These are phyloP conservation scores for Perkinsus marinus DNA, from an alignment of 169 alveolate genomes.

Conservation along the genomic window DNA sequence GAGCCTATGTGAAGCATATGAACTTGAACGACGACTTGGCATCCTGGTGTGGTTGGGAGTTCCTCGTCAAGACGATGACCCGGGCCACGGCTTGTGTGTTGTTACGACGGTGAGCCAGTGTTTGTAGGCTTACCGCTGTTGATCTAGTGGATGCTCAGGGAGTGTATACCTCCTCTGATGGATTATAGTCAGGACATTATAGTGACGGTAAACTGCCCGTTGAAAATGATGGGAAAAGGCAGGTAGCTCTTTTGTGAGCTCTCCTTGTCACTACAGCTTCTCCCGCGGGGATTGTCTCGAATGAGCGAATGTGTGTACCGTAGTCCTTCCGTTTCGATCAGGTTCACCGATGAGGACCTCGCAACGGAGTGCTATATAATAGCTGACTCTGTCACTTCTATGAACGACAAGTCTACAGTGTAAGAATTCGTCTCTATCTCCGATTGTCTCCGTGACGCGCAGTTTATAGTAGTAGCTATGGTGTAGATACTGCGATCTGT, in stretches of 20 bases:
- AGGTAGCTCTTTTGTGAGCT: neutral
- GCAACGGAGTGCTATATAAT: neutral
- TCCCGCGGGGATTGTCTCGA: too few species aligned
- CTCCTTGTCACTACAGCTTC: too few species aligned
- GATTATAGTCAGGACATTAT: conserved; percentile 30
- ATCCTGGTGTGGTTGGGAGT: conserved; percentile 35
- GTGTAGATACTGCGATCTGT: neutral
- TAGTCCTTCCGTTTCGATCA: too few species aligned
- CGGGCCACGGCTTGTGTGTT: conserved; percentile 18
- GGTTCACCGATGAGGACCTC: neutral
- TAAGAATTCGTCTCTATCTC: neutral
- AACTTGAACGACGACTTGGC: conserved; percentile 31
- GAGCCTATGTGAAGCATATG: conserved; percentile 31
- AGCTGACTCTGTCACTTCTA: neutral
- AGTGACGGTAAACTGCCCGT: neutral
- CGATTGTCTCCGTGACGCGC: too few species aligned
- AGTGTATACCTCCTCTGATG: conserved; percentile 41
- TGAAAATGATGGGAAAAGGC: conserved; percentile 7
- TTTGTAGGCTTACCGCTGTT: too few species aligned
- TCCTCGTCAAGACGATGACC: conserved; percentile 5
- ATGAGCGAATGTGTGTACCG: too few species aligned
- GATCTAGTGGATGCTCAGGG: too few species aligned
- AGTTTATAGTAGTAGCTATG: too few species aligned
- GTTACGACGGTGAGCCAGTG: conserved; percentile 2
- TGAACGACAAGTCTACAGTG: conserved; percentile 14